Evolutionary conservation across 805 yeast species (phyloP).

Genomic region (Kazachstania psychrophila): DNA sequence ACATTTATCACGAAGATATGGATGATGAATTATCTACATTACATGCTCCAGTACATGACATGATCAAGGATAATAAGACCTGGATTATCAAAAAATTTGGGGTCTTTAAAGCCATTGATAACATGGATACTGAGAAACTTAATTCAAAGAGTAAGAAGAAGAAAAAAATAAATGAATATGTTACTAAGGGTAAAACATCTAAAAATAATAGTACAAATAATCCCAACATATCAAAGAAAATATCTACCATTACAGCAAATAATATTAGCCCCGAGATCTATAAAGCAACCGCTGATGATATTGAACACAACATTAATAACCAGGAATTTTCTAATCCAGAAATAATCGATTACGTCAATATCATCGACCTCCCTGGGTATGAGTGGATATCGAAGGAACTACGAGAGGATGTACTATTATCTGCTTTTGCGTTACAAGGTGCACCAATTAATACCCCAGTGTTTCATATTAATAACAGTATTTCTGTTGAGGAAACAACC

Average conservation of each 20-base stretch:
- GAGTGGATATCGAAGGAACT: conserved; percentile 61
- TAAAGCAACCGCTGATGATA: not conserved
- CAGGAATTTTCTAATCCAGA: not conserved
- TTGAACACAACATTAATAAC: not conserved
- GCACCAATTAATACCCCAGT: not conserved
- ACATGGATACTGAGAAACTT: not conserved
- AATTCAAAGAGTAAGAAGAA: not conserved
- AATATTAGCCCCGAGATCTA: not conserved
- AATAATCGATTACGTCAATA: not conserved
- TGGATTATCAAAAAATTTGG: conserved; percentile 72
- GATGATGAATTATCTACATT: conserved; percentile 47
- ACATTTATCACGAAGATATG: conserved; percentile 77
- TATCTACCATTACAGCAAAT: too few species aligned
- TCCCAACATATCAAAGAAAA: too few species aligned
- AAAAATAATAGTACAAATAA: too few species aligned
- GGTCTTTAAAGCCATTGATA: conserved; percentile 37
- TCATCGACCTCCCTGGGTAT: conserved; percentile 8
- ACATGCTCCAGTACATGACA: conserved; percentile 40
- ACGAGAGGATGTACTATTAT: conserved; percentile 60
- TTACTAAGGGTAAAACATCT: not conserved
- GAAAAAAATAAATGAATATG: not conserved
- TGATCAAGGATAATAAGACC: conserved; percentile 37
- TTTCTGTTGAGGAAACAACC: not conserved
- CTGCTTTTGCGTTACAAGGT: conserved; percentile 54
- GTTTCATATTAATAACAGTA: not conserved